These are phyloP conservation scores for Penicillium sp. DNA, from an alignment of 2,329 filamentous ascomycete genomes.

Conservation along the genomic window DNA sequence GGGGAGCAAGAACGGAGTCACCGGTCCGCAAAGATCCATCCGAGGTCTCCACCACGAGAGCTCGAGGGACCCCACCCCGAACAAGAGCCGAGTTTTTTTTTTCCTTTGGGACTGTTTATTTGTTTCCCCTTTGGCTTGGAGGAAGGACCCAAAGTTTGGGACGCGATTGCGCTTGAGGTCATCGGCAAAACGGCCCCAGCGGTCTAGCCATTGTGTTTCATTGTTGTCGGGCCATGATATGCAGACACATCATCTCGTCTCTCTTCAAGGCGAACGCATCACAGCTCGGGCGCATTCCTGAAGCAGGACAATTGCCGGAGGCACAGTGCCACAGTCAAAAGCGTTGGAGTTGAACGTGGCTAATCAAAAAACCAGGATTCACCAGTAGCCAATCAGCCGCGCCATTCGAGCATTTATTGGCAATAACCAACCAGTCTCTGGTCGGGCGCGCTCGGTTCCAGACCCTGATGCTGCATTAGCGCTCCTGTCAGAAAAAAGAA, in stretches of 20 bases:
- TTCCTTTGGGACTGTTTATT: constrained; percentile 4
- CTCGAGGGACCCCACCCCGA: constrained; percentile 13
- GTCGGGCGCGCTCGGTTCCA: not conserved
- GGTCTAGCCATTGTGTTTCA: not conserved
- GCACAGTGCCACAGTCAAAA: not conserved
- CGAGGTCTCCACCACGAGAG: constrained; percentile 24
- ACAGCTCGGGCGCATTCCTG: not conserved
- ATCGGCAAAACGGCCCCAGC: not conserved
- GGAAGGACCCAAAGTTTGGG: constrained; percentile 2
- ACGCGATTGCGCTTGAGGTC: constrained; percentile 5
- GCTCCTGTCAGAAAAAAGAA: constrained; percentile 16
- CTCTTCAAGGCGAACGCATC: not conserved
- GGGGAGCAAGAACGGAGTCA: constrained; percentile 9
- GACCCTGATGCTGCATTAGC: constrained; percentile 12
- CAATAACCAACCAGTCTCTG: constrained; percentile 7
- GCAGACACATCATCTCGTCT: too few relatives aligned
- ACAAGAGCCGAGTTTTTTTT: constrained; percentile 8
- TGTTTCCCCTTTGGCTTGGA: not conserved
- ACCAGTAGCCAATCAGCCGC: constrained; percentile 6
- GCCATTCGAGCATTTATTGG: constrained; percentile 11
- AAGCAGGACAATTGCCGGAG: constrained; percentile 4
- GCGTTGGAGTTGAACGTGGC: constrained; percentile 9
- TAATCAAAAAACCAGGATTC: constrained; percentile 5
- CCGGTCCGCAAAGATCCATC: constrained; percentile 21
- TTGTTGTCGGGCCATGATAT: not conserved